Evolutionary conservation across 2,329 filamentous ascomycete species (phyloP), one percentile per base, ranked within the genome.

Genomic region (Polychaeton citri): DNA sequence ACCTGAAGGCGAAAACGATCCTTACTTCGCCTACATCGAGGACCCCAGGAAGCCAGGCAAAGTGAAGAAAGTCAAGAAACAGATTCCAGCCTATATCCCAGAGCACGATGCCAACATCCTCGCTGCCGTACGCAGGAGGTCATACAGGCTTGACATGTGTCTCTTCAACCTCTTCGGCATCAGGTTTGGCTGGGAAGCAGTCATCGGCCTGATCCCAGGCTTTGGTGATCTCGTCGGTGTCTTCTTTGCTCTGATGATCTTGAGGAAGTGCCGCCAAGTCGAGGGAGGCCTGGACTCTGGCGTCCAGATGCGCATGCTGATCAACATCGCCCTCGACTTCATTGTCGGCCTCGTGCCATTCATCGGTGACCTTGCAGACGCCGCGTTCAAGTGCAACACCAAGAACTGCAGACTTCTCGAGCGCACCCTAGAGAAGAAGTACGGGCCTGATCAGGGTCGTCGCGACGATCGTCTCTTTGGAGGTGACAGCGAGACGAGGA

Each of bases 101-200:
- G 65, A 79, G 19, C 74, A 93, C 49, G 90, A 98, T 60, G 78
- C 71, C 51, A 71, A 80, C 43, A 69, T 95, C 46, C 75, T 96
- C 44, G 92, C 81, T 48, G 81, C 80, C 49, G 84, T 93, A 48
- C 88, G 93, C 59, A 74, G 80, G 49, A 72, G 81, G 39, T 86
- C 90, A 21, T 93, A 94, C 61, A 72, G 76, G 24, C 73, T 95
- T 18, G 90, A 96, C 59, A 81, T 85, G 66, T 74, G 72, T 37
- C 72, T 94, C 5, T 92, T 88, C 65, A 86, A 74, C 52, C 74
- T 84, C 53, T 74, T 81, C 44, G 85, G 86, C 30, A 71, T 93
- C 40, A 74, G 79, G 39, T 87, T 96, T 53, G 90, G 90, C 37
- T 95, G 86, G 85, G 76, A 82, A 35, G 81, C 79, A 48, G 72